Evolutionary conservation across 768 basidiomycete genomes (phyloP).

Genomic region (Phallus indusiatus): DNA sequence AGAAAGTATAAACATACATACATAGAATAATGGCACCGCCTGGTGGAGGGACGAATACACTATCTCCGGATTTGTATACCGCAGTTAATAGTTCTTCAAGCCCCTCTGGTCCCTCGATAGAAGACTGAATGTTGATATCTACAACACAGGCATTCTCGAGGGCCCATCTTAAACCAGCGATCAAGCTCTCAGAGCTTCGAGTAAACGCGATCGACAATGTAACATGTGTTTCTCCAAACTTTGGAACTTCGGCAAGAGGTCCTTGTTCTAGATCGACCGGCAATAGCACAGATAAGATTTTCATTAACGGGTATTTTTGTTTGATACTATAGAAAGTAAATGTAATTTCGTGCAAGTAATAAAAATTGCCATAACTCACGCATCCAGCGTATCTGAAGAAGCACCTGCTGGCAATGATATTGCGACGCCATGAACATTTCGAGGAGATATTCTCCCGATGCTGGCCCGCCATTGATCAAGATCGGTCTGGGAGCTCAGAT

Average conservation of each 20-base stretch:
- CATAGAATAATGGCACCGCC: constrained; percentile 55
- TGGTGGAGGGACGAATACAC: constrained; percentile 20
- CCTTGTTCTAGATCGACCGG: constrained; percentile 52
- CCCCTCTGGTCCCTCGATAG: constrained; percentile 48
- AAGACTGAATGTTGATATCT: constrained; percentile 58
- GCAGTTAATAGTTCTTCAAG: constrained; percentile 67
- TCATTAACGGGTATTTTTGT: constrained; percentile 2
- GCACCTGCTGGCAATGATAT: constrained; percentile 33
- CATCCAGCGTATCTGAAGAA: constrained; percentile 29
- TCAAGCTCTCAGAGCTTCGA: constrained; percentile 35
- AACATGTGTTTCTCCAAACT: constrained; percentile 26
- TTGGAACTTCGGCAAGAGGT: constrained; percentile 22
- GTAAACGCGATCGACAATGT: constrained; percentile 53
- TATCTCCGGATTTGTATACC: constrained; percentile 31
- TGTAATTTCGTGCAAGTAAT: constrained; percentile 3
- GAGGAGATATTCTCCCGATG: constrained; percentile 34
- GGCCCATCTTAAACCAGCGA: constrained; percentile 56
- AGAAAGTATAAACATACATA: constrained; percentile 24
- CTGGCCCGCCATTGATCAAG: constrained; percentile 45
- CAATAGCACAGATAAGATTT: constrained; percentile 45
- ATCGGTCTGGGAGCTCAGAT: constrained; percentile 39
- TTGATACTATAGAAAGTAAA: neutral
- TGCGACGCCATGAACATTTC: constrained; percentile 46
- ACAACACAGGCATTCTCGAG: constrained; percentile 52
- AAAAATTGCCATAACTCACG: constrained; percentile 30